Evolutionary conservation across 208 protist species (phyloP).

Genomic region (Crithidia brevicula): DNA sequence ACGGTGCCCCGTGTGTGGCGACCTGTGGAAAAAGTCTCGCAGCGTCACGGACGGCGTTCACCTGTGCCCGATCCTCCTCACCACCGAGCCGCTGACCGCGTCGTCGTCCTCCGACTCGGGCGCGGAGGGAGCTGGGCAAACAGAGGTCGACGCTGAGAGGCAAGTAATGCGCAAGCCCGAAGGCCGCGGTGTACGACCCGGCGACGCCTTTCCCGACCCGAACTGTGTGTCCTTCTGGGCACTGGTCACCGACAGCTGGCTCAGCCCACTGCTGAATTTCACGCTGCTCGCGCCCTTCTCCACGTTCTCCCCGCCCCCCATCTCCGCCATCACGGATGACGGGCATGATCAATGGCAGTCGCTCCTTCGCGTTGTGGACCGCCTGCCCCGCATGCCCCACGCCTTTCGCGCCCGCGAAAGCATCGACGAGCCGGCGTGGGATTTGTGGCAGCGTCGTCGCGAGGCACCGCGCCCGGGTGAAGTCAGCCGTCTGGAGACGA

Average conservation of each 20-base stretch:
- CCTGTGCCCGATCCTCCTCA: conserved; percentile 32
- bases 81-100: conserved; percentile 3
- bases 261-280: conserved; percentile 72
- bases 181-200: conserved; percentile 33
- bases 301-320: conserved; percentile 42
- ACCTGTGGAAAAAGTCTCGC: conserved; percentile 44
- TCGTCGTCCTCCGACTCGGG: conserved; percentile 20
- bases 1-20: conserved; percentile 65
- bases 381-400: conserved; percentile 56
- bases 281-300: conserved; percentile 49
- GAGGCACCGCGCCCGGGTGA: conserved; percentile 22
- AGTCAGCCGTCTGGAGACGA: conserved; percentile 16
- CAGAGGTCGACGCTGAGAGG: not conserved
- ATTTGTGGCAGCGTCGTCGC: conserved; percentile 47
- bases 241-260: conserved; percentile 62
- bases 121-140: not conserved
- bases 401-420: conserved; percentile 38
- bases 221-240: conserved; percentile 43
- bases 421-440: conserved; percentile 52
- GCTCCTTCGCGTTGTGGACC: conserved; percentile 39
- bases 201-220: conserved; percentile 60
- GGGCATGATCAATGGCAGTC: conserved; percentile 38
- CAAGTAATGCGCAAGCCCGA: conserved; percentile 8
- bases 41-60: conserved; percentile 17
- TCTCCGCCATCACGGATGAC: conserved; percentile 38